Evolutionary conservation across 805 yeast species (phyloP).

Genomic region (Jamesozyma lodderae): DNA sequence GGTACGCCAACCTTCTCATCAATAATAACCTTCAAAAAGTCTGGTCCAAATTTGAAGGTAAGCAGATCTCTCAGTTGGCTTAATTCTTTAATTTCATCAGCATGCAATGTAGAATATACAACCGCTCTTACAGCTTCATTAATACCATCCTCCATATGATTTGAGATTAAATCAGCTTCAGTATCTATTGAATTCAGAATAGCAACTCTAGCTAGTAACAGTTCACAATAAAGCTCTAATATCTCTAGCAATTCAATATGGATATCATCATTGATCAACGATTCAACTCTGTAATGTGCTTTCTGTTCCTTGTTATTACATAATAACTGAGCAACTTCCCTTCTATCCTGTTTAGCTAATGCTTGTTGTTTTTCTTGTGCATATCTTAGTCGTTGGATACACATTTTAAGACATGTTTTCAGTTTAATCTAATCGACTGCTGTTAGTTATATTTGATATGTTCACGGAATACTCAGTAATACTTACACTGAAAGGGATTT

Average conservation of each 20-base stretch:
- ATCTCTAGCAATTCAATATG: constrained; percentile 70
- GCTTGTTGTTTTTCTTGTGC: constrained; percentile 70
- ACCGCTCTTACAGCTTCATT: constrained; percentile 67
- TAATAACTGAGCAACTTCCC: constrained; percentile 62
- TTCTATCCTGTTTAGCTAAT: constrained; percentile 61
- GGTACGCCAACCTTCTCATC: constrained; percentile 42
- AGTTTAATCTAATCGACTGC: constrained; percentile 17
- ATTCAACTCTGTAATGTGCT: constrained; percentile 77
- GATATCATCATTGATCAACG: constrained; percentile 73
- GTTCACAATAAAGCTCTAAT: constrained; percentile 74
- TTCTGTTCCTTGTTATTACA: constrained; percentile 67
- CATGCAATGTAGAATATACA: constrained; percentile 58
- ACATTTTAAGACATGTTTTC: constrained; percentile 43
- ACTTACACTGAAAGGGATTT: constrained; percentile 18
- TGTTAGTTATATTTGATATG: constrained; percentile 1
- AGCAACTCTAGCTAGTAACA: constrained; percentile 64
- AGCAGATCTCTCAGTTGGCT: constrained; percentile 51
- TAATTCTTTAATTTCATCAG: constrained; percentile 66
- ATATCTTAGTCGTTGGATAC: constrained; percentile 59
- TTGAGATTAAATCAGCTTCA: constrained; percentile 26
- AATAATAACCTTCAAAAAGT: constrained; percentile 40
- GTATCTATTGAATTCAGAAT: constrained; percentile 40
- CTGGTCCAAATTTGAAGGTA: constrained; percentile 55
- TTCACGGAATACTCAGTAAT: no score
- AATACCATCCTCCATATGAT: constrained; percentile 36